A percentile compares a stretch with the other conserved stretches of the same genome.
phyloP scores from a whole-genome alignment of 2,329 filamentous ascomycete species.

The Boeremia lycopersici region DNA sequence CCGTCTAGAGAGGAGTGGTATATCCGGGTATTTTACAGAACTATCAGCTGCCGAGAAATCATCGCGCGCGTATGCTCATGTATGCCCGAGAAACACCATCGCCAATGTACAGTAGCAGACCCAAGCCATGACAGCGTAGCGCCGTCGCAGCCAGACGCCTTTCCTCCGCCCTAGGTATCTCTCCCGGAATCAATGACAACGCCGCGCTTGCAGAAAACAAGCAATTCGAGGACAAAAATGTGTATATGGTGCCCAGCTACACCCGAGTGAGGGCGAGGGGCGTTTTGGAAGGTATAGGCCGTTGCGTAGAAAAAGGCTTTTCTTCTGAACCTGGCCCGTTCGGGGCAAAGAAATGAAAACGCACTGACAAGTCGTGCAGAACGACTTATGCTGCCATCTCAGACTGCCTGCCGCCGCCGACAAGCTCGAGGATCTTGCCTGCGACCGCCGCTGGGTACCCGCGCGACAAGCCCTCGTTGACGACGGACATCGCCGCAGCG shows the following conservation, averaged over 20 bases:
- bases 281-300: constrained; percentile 24
- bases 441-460: constrained; percentile 92
- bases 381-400: constrained; percentile 25
- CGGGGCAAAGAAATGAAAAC: constrained; percentile 16
- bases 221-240: neutral
- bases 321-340: constrained; percentile 5
- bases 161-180: constrained; percentile 20
- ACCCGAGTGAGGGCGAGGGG: constrained; percentile 22
- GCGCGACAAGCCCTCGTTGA: constrained; percentile 86
- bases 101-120: constrained; percentile 7
- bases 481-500: constrained; percentile 74
- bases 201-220: constrained; percentile 24
- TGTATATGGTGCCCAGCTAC: constrained; percentile 26
- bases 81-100: constrained; percentile 25
- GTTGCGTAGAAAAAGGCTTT: constrained; percentile 20
- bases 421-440: constrained; percentile 89
- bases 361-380: neutral
- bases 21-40: constrained; percentile 46
- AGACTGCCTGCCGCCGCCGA: constrained; percentile 53
- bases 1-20: constrained; percentile 46
- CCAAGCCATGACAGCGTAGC: neutral
- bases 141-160: constrained; percentile 8
- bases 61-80: constrained; percentile 17
- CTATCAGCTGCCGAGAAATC: neutral
- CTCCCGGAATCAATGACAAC: constrained; percentile 21